Base-by-base conservation (phyloP, 169 alveolate genomes). In the Eimeria necatrix region DNA sequence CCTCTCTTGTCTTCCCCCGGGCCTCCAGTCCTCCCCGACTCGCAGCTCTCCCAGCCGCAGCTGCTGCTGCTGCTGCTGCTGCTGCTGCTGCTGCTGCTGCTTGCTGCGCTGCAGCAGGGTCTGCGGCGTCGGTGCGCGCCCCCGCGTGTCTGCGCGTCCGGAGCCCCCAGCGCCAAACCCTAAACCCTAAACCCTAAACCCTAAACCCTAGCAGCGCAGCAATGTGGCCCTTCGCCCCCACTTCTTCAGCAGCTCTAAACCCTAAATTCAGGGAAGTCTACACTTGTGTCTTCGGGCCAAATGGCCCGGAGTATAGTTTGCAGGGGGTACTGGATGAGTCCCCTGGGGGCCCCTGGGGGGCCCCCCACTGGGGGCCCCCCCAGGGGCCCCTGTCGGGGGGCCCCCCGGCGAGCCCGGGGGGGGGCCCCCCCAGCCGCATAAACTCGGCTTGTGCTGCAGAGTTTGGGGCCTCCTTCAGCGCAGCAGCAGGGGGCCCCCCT, bases 371-470 rank as follows among this genome's bases (percentile, higher is more conserved):
- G 76, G 76, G 76, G 18, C 8, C 76, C 9, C 76, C 76, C 76
- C 76, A 64, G 26, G 76, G 76, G 18, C 26, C 76, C 76, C 76
- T 64, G 32, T 64, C 76, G 8, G 76, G 41, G 26, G 76, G 20
- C 9, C 32, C 76, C 76, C 18, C 32, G 76, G 76, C 32, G 76
- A 24, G 76, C 76, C 26, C 26, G 32, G 8, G 8, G 18, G 76
- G 76, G 76, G 76, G 76, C 76, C 76, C 26, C 76, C 26, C n/a
- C n/a, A n/a, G n/a, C n/a, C n/a, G n/a, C n/a, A n/a, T 10, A 10
- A 24, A 10, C 20, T 64, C 76, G 32, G 20, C 76, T 14, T 64
- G 76, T n/a, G 18, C 76, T 5, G 20, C 8, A 10, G 76, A 64
- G 8, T 64, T 64, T 64, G 26, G 76, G 76, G 26, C n/a, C n/a